phyloP scores from a whole-genome alignment of 139 green algal species.

The Astrephomene gubernaculifera region DNA sequence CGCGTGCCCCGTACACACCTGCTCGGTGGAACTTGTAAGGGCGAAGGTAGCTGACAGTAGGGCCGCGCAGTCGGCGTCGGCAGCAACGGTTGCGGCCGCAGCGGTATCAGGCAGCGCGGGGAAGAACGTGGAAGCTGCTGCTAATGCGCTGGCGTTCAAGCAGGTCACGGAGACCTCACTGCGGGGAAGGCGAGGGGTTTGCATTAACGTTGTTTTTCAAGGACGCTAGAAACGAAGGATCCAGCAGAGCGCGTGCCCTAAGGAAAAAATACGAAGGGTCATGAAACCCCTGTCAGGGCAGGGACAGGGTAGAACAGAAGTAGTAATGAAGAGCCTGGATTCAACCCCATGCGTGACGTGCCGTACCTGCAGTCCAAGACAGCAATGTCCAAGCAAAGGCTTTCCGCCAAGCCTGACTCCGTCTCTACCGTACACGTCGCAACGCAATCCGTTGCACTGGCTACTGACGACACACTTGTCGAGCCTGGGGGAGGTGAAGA shows the following conservation, averaged over 20 bases:
- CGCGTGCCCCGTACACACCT: no score
- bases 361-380: neutral
- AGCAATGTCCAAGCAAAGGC: neutral
- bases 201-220: no score
- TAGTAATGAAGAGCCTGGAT: no score
- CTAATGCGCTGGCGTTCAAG: slow-evolving; percentile 9
- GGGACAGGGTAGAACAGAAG: no score
- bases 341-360: no score
- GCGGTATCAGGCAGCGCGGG: neutral
- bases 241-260: no score
- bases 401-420: neutral
- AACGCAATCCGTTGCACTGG: no score
- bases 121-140: neutral
- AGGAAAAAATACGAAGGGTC: no score
- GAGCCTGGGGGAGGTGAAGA: no score
- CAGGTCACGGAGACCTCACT: neutral
- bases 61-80: neutral
- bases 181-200: neutral
- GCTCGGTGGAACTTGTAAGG: neutral
- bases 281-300: no score
- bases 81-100: neutral
- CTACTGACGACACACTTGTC: no score
- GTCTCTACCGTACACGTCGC: neutral
- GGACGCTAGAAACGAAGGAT: no score
- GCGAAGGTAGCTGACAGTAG: neutral